Evolutionary conservation across 805 yeast genomes (phyloP).

Genomic region (Kodamaea neixiangensis): DNA sequence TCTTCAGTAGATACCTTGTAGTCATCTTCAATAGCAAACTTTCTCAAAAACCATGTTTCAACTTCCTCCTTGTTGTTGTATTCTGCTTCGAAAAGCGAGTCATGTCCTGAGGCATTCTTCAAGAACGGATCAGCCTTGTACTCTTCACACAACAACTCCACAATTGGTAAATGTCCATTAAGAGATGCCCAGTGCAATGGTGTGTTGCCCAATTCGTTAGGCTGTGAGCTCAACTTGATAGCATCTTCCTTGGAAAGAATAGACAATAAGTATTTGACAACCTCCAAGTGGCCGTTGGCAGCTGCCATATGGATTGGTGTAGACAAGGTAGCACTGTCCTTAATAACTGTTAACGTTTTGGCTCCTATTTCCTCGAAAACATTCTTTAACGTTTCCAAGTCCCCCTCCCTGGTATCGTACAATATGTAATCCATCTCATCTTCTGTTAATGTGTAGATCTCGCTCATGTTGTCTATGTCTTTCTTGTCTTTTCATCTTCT

Average conservation of each 20-base stretch:
- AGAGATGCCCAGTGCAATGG: slow-evolving; percentile 96
- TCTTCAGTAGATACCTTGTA: slow-evolving; percentile 39
- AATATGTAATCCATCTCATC: slow-evolving; percentile 84
- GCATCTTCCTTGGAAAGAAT: slow-evolving; percentile 49
- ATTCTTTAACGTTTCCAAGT: slow-evolving; percentile 69
- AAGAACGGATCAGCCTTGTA: slow-evolving; percentile 79
- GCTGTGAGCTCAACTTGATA: slow-evolving; percentile 26
- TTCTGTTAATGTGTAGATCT: slow-evolving; percentile 43
- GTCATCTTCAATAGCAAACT: slow-evolving; percentile 66
- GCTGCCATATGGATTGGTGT: slow-evolving; percentile 94
- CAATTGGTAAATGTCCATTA: slow-evolving; percentile 78
- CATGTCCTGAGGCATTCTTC: slow-evolving; percentile 76
- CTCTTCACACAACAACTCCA: slow-evolving; percentile 67
- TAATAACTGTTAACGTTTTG: slow-evolving; percentile 42
- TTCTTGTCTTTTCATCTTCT: not conserved
- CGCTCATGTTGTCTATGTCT: not conserved
- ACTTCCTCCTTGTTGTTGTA: slow-evolving; percentile 71
- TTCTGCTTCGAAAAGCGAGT: slow-evolving; percentile 88
- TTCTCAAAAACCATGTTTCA: slow-evolving; percentile 73
- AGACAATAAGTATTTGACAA: slow-evolving; percentile 59
- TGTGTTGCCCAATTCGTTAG: slow-evolving; percentile 86
- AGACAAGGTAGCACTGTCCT: slow-evolving; percentile 63
- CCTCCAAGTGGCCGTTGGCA: slow-evolving; percentile 85
- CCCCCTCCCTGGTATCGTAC: slow-evolving; percentile 87
- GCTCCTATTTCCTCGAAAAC: slow-evolving; percentile 63